Evolutionary conservation across 2,329 filamentous ascomycete species (phyloP), one percentile per base, ranked within the genome.

Genomic region (Colletotrichum paranaense): DNA sequence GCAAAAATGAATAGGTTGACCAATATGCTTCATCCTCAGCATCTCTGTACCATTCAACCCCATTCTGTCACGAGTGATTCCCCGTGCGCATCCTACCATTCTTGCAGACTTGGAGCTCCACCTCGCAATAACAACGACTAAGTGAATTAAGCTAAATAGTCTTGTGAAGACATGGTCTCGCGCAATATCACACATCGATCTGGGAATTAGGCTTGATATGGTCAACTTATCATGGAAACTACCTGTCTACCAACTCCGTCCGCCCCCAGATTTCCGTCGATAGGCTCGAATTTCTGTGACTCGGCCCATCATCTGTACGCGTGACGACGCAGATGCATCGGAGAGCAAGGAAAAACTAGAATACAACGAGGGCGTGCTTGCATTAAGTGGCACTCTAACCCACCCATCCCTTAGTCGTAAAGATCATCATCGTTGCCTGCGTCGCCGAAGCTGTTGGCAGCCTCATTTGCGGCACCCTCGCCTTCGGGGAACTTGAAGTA

Each of bases 351-450:
- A 81, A 83, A 82, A 82, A 83, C 82, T 87, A 87, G 80, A 88
- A 83, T 88, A 88, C 86, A 88, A 66, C 57, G 57, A 60, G 35
- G 28, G 32, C 58, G 32, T 26, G 32, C 72, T 72, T 70, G 55
- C 55, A 74, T 70, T 67, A 71, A 62, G 69, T 79, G 75, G 75
- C 77, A 74, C 66, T 70, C 66, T 73, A 75, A 63, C 69, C 67
- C 64, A 72, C 73, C n/a, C 64, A 72, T 73, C n/a, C 76, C 84
- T 90, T 95, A 98, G 86, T 98, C 94, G 85, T 98, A 98, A 83
- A 98, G 94, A 86, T 95, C 96, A 85, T 98, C 96, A 82, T 98
- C 96, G 83, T 97, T 95, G 79, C 95, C 96, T 78, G 92, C 94
- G 80, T 95, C 93, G 76, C 95, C 95, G 79, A 97, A 95, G 62